Evolutionary conservation across 2,329 filamentous ascomycete genomes (phyloP), one percentile per base, ranked within the genome.

Genomic region (Exophiala oligosperma): DNA sequence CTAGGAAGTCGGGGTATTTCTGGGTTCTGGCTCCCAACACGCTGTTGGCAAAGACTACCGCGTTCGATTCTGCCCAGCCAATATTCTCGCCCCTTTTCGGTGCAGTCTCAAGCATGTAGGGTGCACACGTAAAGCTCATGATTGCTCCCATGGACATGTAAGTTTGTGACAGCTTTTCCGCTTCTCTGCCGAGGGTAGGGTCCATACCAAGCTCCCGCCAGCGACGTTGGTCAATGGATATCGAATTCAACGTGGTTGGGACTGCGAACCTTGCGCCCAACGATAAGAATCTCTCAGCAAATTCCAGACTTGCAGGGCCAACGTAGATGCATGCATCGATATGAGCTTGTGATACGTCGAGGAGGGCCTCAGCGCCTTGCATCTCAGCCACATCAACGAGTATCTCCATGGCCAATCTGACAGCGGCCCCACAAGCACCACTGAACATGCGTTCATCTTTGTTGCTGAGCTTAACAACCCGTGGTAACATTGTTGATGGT

Each of bases 1-100:
- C 77, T 1, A 79, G 68, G 37, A 74, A 76, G 51, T 79, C 76
- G 0, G 77, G 77, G 55, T 77, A 79, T 56, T 79, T 79, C 54
- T 73, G 70, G 0, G 77, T 79, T 21, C 70, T 69, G 0, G 77
- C 76, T 0, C 76, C 77, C 0, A 79, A 69, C 0, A 79, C 73
- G 54, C 76, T 79, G 43, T 80, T 79, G 1, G 76, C 75, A 56
- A 71, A 79, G 0, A 78, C 73, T 0, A 79, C 77, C 0, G 76
- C 77, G 57, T 79, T 79, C 0, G 76, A 79, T 60, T 79, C 76
- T 0, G 72, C 74, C 74, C 77, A 79, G 0, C 68, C 74, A 2
- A 79, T 68, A 26, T 79, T 68, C 11, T 79, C 74, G 3, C 75
- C 77, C 1, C 48, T 17, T 4, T 65, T 62, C 1, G 74, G 74